Evolutionary conservation across 164 flowering plant species (phyloP), one percentile per base, ranked within the genome.

Genomic region (Saururus chinensis): DNA sequence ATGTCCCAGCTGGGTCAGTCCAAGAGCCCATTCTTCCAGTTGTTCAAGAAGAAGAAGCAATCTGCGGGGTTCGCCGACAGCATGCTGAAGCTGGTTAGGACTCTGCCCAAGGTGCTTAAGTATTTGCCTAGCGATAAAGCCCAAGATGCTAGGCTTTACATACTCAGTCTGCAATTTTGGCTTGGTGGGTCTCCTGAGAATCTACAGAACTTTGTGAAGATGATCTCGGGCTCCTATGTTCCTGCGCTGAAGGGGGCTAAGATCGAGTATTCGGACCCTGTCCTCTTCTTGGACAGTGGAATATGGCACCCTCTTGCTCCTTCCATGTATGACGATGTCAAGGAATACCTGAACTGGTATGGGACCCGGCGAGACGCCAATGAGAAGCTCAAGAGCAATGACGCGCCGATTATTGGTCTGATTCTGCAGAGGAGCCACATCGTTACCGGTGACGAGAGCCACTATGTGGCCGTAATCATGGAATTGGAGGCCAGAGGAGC

Each of bases 261-360:
- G 59, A 75, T 95, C 9, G 85, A 76, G 71, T 95, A 95, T 67
- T 72, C 99, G 2, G 97, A 95, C 40, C 99, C 99, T 1, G 97
- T 95, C 67, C 49, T 95, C 84, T 95, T 70, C 79, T 68, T 95
- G 68, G 96, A 95, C 53, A 85, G 66, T 63, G 99, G 99, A 10
- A 82, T 95, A 66, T 95, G 99, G 99, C 99, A 95, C 73, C 99
- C 99, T 19, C 67, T 95, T 67, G 97, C 97, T 23, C 99, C 97
- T 57, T 80, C 88, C 71, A 95, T 95, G 99, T 95, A 85, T 70
- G 93, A 85, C 76, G 97, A 95, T 79, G 89, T 85, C 60, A 95
- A 95, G 83, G 99, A 95, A 81, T 95, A 95, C 51, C 76, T 87
- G 83, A 91, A 90, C 61, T 95, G 99, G 99, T 95, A 95, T 70